A percentile compares a stretch with the other conserved stretches of the same genome.
Evolutionary conservation across 2,329 filamentous ascomycete species (phyloP).

Genomic region (Pseudogymnoascus sp.): DNA sequence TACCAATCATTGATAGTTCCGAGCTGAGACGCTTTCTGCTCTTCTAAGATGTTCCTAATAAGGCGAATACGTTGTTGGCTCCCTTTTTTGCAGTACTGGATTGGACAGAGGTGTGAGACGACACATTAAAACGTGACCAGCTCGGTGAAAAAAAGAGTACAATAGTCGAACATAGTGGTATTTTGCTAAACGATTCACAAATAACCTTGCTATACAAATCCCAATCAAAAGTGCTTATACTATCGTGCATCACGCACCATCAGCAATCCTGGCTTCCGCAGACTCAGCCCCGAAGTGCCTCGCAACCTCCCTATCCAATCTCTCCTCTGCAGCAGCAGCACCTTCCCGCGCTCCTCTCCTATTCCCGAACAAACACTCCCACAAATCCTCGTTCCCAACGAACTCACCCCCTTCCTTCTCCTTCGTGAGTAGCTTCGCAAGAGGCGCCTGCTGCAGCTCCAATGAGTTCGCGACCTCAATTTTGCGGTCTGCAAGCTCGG

Average conservation of each 20-base stretch:
- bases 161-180: conserved; percentile 5
- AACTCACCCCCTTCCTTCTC: conserved; percentile 67
- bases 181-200: neutral
- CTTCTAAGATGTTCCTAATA: too few species aligned
- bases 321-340: conserved; percentile 11
- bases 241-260: neutral
- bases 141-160: neutral
- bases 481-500: conserved; percentile 43
- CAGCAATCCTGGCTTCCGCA: conserved; percentile 37
- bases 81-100: too few species aligned
- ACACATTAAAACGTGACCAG: neutral
- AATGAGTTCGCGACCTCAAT: conserved; percentile 78
- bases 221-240: neutral
- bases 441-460: conserved; percentile 65
- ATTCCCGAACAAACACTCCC: conserved; percentile 78
- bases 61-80: too few species aligned
- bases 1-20: too few species aligned
- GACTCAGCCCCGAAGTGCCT: conserved; percentile 42
- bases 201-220: neutral
- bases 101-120: neutral
- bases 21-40: too few species aligned
- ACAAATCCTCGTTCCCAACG: conserved; percentile 70
- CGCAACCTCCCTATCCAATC: conserved; percentile 21
- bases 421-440: conserved; percentile 62
- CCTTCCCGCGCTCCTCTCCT: neutral